These are phyloP conservation scores for Candida silvicultrix DNA, from an alignment of 805 yeast species.

Conservation along the genomic window DNA sequence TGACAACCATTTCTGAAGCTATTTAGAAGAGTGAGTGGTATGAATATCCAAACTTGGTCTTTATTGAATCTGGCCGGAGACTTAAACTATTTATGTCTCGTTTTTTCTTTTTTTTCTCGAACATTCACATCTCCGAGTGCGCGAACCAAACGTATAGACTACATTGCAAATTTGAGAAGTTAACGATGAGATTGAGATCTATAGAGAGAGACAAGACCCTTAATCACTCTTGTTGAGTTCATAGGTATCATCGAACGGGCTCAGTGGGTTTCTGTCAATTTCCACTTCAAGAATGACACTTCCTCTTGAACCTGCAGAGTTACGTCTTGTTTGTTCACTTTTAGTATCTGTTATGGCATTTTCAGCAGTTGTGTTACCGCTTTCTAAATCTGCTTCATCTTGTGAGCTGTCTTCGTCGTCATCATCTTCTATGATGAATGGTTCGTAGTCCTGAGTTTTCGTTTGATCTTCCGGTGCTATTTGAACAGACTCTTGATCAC, in stretches of 20 bases:
- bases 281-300: slow-evolving; percentile 22
- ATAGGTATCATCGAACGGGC: slow-evolving; percentile 12
- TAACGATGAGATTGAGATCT: neutral
- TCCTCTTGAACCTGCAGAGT: slow-evolving; percentile 9
- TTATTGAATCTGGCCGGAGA: no score
- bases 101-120: neutral
- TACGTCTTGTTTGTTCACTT: slow-evolving; percentile 2
- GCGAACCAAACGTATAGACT: neutral
- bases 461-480: neutral
- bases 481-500: slow-evolving; percentile 5
- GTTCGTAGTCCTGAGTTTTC: slow-evolving; percentile 15
- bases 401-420: slow-evolving; percentile 5
- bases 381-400: neutral
- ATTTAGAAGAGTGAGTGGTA: no score
- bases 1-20: slow-evolving; percentile 61
- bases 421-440: slow-evolving; percentile 20
- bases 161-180: neutral
- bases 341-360: slow-evolving; percentile 5
- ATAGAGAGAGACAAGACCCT: no score
- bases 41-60: no score
- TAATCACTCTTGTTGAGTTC: neutral
- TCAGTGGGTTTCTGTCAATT: slow-evolving; percentile 9
- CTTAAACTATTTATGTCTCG: neutral
- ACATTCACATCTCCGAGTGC: neutral
- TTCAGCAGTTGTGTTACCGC: slow-evolving; percentile 2